Base-by-base conservation (phyloP, 495 filamentous ascomycete species). In the Podospora tetraspora region DNA sequence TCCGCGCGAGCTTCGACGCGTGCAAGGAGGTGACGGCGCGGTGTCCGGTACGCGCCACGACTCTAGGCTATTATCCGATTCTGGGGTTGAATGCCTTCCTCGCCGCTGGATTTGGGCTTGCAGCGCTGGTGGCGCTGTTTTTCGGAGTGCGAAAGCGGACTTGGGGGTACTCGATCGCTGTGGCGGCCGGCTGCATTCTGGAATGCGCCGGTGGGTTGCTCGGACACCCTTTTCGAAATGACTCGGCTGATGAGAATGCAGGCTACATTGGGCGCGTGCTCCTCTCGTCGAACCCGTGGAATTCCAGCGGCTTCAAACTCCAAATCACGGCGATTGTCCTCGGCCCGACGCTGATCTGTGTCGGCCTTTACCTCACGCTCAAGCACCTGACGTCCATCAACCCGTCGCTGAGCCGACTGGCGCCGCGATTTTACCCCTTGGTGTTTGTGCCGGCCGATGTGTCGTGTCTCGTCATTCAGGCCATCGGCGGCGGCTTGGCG, bases 291-390 rank as follows among this genome's bases (percentile, higher is more conserved):
- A 91, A 91, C 75, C 86, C 88, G 1, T 91, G 86, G 86, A 77
- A 82, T 63, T 62, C 66, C 0, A 66, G 68, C 62, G 87, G 84
- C 6, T 91, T 91, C 78, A 83, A 90, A 72, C 81, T 88, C 29
- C 89, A 91, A 61, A 90, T 91, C 69, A 85, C 87, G 75, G 87
- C 87, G 72, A 81, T 91, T 69, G 83, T 90, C 66, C 84, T 91
- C 13, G 86, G 85, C 19, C 89, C 89, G 0, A 89, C 88, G 27
- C 85, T 91, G 59, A 77, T 91, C 73, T 85, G 88, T 57, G 85
- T 88, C 22, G 85, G 85, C 61, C 82, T 91, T 69, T 91, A 91
- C 74, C 81, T 91, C 9, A 89, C 87, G 1, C 81, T 91, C 21
- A 89, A 89, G 73, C 87, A 90, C 72, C 80, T 87, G 60, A 73